Conservation (phyloP, 257 asterid genomes). For the Scutellaria minor region DNA sequence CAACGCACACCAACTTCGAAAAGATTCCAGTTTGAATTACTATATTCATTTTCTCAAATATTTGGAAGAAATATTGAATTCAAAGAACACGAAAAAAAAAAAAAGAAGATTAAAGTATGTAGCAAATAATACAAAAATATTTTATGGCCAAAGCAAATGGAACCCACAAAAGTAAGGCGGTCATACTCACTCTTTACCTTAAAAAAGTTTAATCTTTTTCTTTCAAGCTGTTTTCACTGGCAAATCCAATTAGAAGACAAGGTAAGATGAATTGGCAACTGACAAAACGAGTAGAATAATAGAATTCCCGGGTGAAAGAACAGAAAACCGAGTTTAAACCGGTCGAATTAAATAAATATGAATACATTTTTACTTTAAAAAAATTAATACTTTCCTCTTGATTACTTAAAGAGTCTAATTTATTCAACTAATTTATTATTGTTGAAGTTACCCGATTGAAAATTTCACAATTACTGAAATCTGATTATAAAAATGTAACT, state of each 20-base stretch:
- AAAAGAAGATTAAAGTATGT: neutral
- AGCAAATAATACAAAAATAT: neutral
- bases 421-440: too few species aligned
- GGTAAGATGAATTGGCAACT: conserved; percentile 38
- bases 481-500: neutral
- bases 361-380: too few species aligned
- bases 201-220: neutral
- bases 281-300: conserved; percentile 28
- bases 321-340: neutral
- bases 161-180: conserved; percentile 30
- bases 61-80: neutral
- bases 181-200: conserved; percentile 2
- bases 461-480: neutral
- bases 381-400: too few species aligned
- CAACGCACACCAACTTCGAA: conserved; percentile 29
- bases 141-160: conserved; percentile 31
- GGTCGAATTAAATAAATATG: too few species aligned
- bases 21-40: conserved; percentile 32
- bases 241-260: conserved; percentile 37
- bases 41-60: neutral
- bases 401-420: too few species aligned
- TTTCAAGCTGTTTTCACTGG: conserved; percentile 25
- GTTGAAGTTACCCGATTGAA: neutral
- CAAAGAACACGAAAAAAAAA: too few species aligned
- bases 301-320: conserved; percentile 12